Conservation (phyloP, 352 stramenopile species). For the Phytophthora aleatoria region DNA sequence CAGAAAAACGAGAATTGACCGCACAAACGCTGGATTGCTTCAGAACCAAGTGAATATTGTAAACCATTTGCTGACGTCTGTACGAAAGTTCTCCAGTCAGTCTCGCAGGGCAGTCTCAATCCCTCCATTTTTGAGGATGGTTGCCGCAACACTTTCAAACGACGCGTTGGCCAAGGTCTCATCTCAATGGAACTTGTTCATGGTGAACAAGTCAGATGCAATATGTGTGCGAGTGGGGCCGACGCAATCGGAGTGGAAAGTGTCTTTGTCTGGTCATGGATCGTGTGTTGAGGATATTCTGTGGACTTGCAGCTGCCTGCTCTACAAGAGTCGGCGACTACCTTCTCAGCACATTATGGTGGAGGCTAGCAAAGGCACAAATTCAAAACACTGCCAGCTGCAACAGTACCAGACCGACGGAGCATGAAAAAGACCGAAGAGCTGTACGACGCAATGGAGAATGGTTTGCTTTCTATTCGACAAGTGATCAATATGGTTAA, state of each 20-base stretch:
- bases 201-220: background rate
- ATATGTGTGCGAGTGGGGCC: background rate
- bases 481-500: conserved; percentile 1
- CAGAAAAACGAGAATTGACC: too few relatives aligned
- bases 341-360: background rate
- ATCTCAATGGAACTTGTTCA: background rate
- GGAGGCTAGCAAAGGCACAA: background rate
- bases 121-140: background rate
- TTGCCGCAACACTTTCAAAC: background rate
- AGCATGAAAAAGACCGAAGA: background rate
- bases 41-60: too few relatives aligned
- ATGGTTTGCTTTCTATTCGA: background rate
- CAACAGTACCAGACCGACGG: background rate
- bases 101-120: background rate
- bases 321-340: background rate
- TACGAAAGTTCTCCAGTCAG: background rate
- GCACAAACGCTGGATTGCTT: too few relatives aligned
- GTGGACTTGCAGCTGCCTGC: background rate
- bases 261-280: background rate
- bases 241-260: background rate
- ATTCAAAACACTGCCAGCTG: background rate
- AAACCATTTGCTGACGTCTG: too few relatives aligned
- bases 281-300: background rate
- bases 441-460: background rate
- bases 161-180: background rate